These are phyloP conservation scores for Hypoxylon sp. DNA, from an alignment of 2,329 filamentous ascomycete species.

Conservation along the genomic window DNA sequence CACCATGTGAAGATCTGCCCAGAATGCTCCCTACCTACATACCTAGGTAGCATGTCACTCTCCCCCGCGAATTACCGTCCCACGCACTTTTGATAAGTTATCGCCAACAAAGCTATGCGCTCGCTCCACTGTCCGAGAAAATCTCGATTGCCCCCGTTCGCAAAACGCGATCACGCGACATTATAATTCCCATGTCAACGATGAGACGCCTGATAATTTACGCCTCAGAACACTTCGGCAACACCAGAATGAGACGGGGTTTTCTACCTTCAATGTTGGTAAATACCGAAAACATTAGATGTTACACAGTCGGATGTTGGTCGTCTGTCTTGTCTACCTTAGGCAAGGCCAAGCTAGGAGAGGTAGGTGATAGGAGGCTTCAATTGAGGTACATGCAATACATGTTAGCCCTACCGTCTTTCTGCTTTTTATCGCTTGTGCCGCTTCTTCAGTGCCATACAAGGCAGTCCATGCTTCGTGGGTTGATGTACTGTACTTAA, in stretches of 20 bases:
- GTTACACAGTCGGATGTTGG: slow-evolving; percentile 17
- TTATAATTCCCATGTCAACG: slow-evolving; percentile 14
- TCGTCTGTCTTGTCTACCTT: neutral
- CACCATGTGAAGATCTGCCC: slow-evolving; percentile 43
- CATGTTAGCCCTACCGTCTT: neutral
- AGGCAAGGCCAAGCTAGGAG: neutral
- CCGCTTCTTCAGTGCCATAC: slow-evolving; percentile 14
- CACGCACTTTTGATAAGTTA: slow-evolving; percentile 23
- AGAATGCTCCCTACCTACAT: slow-evolving; percentile 13
- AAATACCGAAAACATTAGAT: slow-evolving; percentile 16
- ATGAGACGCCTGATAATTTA: slow-evolving; percentile 7
- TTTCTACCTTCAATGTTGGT: neutral
- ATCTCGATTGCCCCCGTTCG: slow-evolving; percentile 4
- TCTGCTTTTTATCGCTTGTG: slow-evolving; percentile 18
- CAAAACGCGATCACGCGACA: slow-evolving; percentile 41
- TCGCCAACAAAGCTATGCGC: slow-evolving; percentile 8
- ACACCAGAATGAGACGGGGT: slow-evolving; percentile 2
- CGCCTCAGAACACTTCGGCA: neutral
- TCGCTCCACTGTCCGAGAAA: slow-evolving; percentile 6
- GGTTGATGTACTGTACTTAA: slow-evolving; percentile 9
- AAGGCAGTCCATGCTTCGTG: neutral
- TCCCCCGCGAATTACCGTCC: slow-evolving; percentile 36
- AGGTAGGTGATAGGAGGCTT: neutral
- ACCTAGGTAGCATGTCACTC: slow-evolving; percentile 23
- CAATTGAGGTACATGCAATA: neutral